phyloP scores from a whole-genome alignment of 441 rosid species.

The Breynia disticha region DNA sequence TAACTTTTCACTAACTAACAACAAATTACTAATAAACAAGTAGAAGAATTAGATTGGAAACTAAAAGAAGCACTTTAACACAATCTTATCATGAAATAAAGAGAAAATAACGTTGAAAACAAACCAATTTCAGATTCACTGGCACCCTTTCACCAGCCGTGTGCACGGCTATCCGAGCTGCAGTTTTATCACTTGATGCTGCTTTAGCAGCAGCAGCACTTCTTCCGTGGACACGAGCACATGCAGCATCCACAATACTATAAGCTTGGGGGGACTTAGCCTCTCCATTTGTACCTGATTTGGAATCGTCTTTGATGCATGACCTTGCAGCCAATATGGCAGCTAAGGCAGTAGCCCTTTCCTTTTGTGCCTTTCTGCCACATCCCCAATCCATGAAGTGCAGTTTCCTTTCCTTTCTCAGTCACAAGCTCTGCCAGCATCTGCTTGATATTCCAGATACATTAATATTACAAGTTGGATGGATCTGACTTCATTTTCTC shows the following conservation, averaged over 20 bases:
- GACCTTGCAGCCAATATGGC: constrained; percentile 80
- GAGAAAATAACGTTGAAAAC: constrained; percentile 10
- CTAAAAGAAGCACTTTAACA: background rate
- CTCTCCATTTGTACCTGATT: constrained; percentile 45
- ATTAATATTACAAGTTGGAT: constrained; percentile 68
- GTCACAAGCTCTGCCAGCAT: constrained; percentile 91
- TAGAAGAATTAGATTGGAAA: background rate
- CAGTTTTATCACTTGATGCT: constrained; percentile 67
- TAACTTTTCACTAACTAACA: background rate
- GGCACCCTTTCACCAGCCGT: constrained; percentile 92
- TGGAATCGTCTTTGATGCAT: constrained; percentile 50
- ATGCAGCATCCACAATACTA: constrained; percentile 94
- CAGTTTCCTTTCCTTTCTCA: constrained; percentile 75
- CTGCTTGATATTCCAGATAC: constrained; percentile 68
- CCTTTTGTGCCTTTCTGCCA: constrained; percentile 86
- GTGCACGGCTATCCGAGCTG: constrained; percentile 93
- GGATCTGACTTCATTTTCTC: constrained; percentile 71
- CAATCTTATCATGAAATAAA: background rate
- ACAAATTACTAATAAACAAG: background rate
- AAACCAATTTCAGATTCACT: constrained; percentile 75
- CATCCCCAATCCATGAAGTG: constrained; percentile 91
- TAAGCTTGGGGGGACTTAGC: constrained; percentile 36
- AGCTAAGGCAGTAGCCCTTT: constrained; percentile 89
- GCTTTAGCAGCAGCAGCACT: constrained; percentile 93
- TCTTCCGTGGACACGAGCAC: constrained; percentile 92